phyloP scores from a whole-genome alignment of 805 yeast species.

The Isabelozyma heimii region DNA sequence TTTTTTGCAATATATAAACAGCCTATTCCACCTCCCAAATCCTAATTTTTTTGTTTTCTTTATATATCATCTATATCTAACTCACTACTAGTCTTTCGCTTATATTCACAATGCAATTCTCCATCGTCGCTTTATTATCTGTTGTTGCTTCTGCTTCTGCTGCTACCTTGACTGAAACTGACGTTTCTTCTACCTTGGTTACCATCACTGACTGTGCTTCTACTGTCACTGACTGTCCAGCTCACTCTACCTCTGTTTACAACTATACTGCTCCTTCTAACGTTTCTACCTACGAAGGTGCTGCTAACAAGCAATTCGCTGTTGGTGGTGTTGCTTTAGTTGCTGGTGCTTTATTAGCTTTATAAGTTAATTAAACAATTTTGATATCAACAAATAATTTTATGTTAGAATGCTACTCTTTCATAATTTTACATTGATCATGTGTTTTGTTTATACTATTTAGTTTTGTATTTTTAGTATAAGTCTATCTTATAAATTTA shows the following conservation, averaged over 20 bases:
- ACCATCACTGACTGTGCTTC: conserved; percentile 48
- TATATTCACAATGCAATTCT: conserved; percentile 38
- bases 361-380: conserved; percentile 33
- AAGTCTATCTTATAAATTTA: background rate
- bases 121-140: conserved; percentile 34
- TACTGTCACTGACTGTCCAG: conserved; percentile 50
- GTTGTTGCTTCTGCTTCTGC: conserved; percentile 29
- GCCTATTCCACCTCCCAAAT: background rate
- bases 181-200: conserved; percentile 36
- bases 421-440: background rate
- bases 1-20: background rate
- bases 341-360: conserved; percentile 57
- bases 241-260: conserved; percentile 8
- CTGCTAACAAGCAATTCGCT: conserved; percentile 33
- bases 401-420: background rate
- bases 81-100: conserved; percentile 38
- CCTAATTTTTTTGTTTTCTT: conserved; percentile 9
- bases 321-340: conserved; percentile 49
- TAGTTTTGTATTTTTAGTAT: conserved; percentile 1
- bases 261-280: conserved; percentile 23
- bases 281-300: conserved; percentile 35
- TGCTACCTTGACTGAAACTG: conserved; percentile 32
- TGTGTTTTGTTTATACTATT: background rate
- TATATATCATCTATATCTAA: conserved; percentile 10
- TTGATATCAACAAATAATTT: background rate